phyloP scores from a whole-genome alignment of 1,284 basidiomycete species.

The Phellopilus nigrolimitatus region DNA sequence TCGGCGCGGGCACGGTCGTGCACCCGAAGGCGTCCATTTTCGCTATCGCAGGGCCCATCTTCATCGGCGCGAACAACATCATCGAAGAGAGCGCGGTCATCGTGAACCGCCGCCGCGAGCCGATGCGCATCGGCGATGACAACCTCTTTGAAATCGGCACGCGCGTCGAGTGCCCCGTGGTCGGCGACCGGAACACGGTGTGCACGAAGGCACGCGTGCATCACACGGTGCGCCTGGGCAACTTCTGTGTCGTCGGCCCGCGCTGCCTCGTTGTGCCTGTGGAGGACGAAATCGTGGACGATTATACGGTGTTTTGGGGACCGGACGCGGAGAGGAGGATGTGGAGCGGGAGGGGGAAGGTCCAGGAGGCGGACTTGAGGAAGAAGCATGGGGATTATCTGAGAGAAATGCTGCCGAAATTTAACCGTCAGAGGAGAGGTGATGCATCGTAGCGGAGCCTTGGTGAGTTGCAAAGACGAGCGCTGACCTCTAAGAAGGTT shows the following conservation, averaged over 20 bases:
- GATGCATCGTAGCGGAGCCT: slow-evolving; percentile 33
- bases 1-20: slow-evolving; percentile 84
- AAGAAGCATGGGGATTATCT: slow-evolving; percentile 89
- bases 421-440: slow-evolving; percentile 64
- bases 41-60: slow-evolving; percentile 81
- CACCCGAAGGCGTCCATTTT: slow-evolving; percentile 92
- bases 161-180: slow-evolving; percentile 76
- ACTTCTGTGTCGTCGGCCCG: slow-evolving; percentile 79
- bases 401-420: slow-evolving; percentile 85
- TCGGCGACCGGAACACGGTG: slow-evolving; percentile 84
- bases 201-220: slow-evolving; percentile 77
- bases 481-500: too few relatives aligned
- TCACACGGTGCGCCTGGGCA: slow-evolving; percentile 70
- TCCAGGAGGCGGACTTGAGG: slow-evolving; percentile 79
- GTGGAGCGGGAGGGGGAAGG: slow-evolving; percentile 84
- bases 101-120: slow-evolving; percentile 77
- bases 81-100: slow-evolving; percentile 89
- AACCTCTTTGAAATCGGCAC: slow-evolving; percentile 93
- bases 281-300: slow-evolving; percentile 73
- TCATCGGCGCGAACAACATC: slow-evolving; percentile 84
- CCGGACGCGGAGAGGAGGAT: slow-evolving; percentile 62
- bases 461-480: too few relatives aligned
- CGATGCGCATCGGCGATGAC: slow-evolving; percentile 88
- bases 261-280: slow-evolving; percentile 71
- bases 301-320: slow-evolving; percentile 84